Conservation (phyloP, 2,329 filamentous ascomycete genomes). For the Ophiostoma montium region DNA sequence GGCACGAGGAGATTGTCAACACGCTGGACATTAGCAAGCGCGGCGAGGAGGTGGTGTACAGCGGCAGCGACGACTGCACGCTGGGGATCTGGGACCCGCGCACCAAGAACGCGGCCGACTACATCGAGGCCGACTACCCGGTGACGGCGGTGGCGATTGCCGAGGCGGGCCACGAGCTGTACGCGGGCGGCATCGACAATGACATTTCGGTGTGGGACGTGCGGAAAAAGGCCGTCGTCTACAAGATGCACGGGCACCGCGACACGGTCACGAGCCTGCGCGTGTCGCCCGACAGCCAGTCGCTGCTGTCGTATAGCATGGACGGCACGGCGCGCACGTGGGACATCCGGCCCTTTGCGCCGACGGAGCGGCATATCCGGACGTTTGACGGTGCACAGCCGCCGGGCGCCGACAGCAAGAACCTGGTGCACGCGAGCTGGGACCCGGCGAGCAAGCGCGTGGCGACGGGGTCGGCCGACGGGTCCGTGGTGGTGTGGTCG, state of each 20-base stretch:
- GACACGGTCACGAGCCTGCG: constrained; percentile 85
- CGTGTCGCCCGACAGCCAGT: constrained; percentile 87
- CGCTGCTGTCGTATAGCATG: constrained; percentile 80
- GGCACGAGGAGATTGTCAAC: constrained; percentile 95
- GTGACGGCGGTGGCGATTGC: constrained; percentile 85
- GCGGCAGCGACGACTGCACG: constrained; percentile 83
- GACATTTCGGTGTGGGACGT: constrained; percentile 96
- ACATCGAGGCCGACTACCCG: constrained; percentile 82
- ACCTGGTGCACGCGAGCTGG: constrained; percentile 83
- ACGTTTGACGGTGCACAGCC: constrained; percentile 86
- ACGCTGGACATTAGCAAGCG: constrained; percentile 75
- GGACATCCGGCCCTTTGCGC: constrained; percentile 92
- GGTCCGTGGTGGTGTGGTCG: constrained; percentile 86
- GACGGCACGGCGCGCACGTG: constrained; percentile 89
- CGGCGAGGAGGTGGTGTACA: constrained; percentile 81
- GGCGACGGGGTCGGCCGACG: constrained; percentile 77
- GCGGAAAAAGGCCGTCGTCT: constrained; percentile 76
- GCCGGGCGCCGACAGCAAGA: constrained; percentile 47
- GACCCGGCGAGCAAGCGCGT: constrained; percentile 74
- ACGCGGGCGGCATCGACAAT: constrained; percentile 89
- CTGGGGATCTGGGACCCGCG: constrained; percentile 95
- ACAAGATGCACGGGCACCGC: constrained; percentile 76
- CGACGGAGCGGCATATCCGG: constrained; percentile 67
- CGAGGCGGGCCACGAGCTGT: constrained; percentile 90
- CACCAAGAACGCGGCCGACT: constrained; percentile 75